Evolutionary conservation across 2,329 filamentous ascomycete genomes (phyloP).

Genomic region (Penicillium sp.): DNA sequence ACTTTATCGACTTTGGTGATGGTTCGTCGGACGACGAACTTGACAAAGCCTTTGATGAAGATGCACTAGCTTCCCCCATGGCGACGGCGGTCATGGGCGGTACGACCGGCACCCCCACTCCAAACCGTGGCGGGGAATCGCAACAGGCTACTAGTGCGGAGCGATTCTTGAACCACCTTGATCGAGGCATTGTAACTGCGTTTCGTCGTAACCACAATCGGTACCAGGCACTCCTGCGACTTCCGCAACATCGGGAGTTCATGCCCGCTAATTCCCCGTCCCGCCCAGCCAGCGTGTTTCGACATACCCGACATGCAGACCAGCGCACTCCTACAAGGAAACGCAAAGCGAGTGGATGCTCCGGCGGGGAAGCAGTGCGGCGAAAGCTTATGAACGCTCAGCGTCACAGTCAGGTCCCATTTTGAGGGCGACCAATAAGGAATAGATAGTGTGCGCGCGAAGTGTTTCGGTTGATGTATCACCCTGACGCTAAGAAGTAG

Average conservation of each 20-base stretch:
- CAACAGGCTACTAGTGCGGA: slow-evolving; percentile 45
- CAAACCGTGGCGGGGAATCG: slow-evolving; percentile 38
- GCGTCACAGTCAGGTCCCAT: slow-evolving; percentile 44
- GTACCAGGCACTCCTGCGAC: slow-evolving; percentile 55
- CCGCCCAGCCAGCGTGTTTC: slow-evolving; percentile 49
- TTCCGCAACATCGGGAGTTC: slow-evolving; percentile 52
- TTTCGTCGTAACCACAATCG: slow-evolving; percentile 68
- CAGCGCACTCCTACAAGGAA: slow-evolving; percentile 47
- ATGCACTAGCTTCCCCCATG: slow-evolving; percentile 48
- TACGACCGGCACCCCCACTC: slow-evolving; percentile 40
- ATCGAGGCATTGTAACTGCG: slow-evolving; percentile 74
- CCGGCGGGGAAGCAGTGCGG: slow-evolving; percentile 48
- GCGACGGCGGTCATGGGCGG: slow-evolving; percentile 51
- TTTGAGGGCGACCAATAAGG: slow-evolving; percentile 29
- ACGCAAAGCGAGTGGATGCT: slow-evolving; percentile 43
- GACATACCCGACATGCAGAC: slow-evolving; percentile 46
- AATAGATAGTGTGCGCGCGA: not conserved
- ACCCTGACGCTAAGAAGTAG: not conserved
- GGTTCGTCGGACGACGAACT: slow-evolving; percentile 65
- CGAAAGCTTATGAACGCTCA: slow-evolving; percentile 51
- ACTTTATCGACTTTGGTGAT: slow-evolving; percentile 73
- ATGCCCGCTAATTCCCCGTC: slow-evolving; percentile 51
- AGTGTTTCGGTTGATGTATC: slow-evolving; percentile 10
- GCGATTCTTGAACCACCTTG: slow-evolving; percentile 68
- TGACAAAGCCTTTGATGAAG: slow-evolving; percentile 56